These are phyloP conservation scores for Parietichytrium sp. DNA, from an alignment of 108 stramenopile genomes.

Conservation along the genomic window DNA sequence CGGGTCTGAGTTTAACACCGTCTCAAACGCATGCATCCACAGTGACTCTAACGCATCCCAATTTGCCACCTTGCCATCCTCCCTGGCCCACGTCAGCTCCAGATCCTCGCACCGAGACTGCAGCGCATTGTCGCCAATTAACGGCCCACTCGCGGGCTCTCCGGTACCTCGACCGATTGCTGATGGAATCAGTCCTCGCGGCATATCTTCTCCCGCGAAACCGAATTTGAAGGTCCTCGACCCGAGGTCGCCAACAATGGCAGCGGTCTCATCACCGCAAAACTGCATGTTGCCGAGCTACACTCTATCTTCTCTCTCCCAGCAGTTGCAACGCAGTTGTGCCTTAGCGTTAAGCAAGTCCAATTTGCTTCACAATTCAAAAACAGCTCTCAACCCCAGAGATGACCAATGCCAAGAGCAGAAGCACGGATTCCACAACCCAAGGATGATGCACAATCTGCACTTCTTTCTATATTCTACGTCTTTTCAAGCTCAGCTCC, in stretches of 20 bases:
- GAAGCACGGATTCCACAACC: too few species aligned
- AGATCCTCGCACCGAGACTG: not conserved
- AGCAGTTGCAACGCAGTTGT: too few species aligned
- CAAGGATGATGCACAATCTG: too few species aligned
- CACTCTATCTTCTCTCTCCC: too few species aligned
- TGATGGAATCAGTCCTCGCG: not conserved
- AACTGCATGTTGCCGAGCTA: too few species aligned
- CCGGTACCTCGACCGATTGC: not conserved
- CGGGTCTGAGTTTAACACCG: not conserved
- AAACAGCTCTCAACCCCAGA: too few species aligned
- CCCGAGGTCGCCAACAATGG: constrained; percentile 29
- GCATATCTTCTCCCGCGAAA: constrained; percentile 37
- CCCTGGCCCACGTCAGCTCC: not conserved
- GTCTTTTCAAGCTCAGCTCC: too few species aligned
- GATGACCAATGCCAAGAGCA: too few species aligned
- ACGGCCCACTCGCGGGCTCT: not conserved
- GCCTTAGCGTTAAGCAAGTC: too few species aligned
- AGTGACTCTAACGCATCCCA: constrained; percentile 6
- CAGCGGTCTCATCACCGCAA: constrained; percentile 35
- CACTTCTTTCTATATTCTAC: too few species aligned
- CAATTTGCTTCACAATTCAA: too few species aligned
- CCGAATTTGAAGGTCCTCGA: constrained; percentile 19
- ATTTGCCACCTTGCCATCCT: not conserved
- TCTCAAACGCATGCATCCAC: constrained; percentile 11
- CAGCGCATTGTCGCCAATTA: not conserved